Conservation (phyloP, 208 protist species). For the Acanthamoeba royreba region DNA sequence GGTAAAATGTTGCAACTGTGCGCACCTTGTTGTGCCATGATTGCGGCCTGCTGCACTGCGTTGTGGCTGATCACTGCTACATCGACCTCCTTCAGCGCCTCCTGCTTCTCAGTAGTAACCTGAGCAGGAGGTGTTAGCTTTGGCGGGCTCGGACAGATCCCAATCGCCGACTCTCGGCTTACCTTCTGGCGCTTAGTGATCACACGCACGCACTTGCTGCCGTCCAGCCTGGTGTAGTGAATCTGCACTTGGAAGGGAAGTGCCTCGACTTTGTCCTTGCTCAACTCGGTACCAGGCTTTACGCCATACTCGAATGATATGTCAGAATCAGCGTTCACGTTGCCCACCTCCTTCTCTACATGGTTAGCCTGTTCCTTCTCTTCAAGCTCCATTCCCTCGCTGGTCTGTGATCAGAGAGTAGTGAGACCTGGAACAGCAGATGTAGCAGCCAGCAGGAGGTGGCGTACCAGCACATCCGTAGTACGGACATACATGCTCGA, state of each 20-base stretch:
- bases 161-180: background rate
- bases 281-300: background rate
- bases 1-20: background rate
- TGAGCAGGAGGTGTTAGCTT: background rate
- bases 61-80: slow-evolving; percentile 17
- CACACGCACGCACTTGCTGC: slow-evolving; percentile 56
- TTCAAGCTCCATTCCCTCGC: background rate
- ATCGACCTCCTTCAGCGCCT: background rate
- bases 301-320: background rate
- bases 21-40: background rate
- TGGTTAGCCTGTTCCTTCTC: background rate
- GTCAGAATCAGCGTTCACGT: background rate
- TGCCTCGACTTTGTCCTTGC: background rate
- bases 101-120: background rate
- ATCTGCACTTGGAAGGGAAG: background rate
- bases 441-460: background rate
- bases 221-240: slow-evolving; percentile 60
- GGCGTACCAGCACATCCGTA: background rate
- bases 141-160: background rate
- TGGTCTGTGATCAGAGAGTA: background rate
- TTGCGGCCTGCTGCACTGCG: slow-evolving; percentile 26
- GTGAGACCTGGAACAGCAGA: background rate
- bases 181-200: background rate
- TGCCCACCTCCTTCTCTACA: background rate
- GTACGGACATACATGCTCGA: background rate